Evolutionary conservation across 768 basidiomycete species (phyloP), one percentile per base, ranked within the genome.

Genomic region (Cytidiella melzeri): DNA sequence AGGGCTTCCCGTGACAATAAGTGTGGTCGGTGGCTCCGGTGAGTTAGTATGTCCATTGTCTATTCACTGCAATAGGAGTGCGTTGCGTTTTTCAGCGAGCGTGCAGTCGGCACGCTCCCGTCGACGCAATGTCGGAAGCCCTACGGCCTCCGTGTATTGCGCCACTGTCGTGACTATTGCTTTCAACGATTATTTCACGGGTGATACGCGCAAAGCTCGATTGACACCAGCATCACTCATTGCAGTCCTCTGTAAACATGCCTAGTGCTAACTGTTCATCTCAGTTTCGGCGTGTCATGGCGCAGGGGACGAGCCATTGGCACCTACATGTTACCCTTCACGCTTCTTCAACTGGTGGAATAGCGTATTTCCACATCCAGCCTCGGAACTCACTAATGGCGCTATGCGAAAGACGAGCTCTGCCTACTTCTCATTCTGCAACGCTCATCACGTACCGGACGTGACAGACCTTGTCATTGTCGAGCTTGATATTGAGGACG

Each of bases 341-440:
- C 81, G 81, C 46, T 90, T 98, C 71, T 98, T 98, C 73, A 73
- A 84, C 44, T 99, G 96, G 95, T 96, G 95, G 90, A 92, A 94
- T 68, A 77, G 74, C 47, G 80, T 98, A n/a, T 99, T 99, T 69
- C 96, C 95, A 0, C 92, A 99, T 66, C 95, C 95, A 0, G 94
- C 93, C 1, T 92, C 94, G 10, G 94, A 98, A 65, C 79, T 99
- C 57, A 99, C 95, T 23, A 99, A 99, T 66, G 95, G 95, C 28
- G 95, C 95, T 3, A 87, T 94, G 78, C 78, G 92, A 13, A 83
- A 84, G 43, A 93, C 94, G 19, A 86, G 87, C 67, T 92, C 93
- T 1, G 86, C 83, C 10, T 99, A 99, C 70, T 99, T 94, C 72
- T 88, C 86, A 7, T 98, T 84, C 70, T 99, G 95, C 74, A 88